Conservation (phyloP, 441 rosid genomes). For the Lepidium campestre region DNA sequence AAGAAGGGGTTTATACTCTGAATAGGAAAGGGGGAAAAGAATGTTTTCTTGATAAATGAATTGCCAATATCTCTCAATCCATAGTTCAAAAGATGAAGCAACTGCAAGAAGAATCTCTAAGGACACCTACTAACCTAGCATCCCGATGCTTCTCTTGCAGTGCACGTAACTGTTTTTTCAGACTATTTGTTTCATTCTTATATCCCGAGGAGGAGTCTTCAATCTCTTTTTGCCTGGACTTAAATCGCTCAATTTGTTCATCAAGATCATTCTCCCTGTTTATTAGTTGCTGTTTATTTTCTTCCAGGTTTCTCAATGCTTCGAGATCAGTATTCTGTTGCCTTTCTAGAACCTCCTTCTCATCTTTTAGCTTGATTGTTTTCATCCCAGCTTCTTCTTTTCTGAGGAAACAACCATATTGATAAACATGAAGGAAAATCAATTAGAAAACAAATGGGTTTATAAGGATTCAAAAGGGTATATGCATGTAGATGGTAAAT, state of each 20-base stretch:
- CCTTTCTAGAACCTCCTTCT: conserved; percentile 94
- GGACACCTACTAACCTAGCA: conserved; percentile 54
- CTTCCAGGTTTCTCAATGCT: conserved; percentile 89
- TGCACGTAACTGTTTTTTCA: conserved; percentile 59
- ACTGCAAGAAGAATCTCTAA: neutral
- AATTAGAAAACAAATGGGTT: conserved; percentile 1
- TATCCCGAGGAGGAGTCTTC: conserved; percentile 54
- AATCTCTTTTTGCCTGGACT: conserved; percentile 55
- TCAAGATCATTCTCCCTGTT: conserved; percentile 75
- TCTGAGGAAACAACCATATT: conserved; percentile 39
- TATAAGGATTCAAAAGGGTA: neutral
- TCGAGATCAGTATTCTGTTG: conserved; percentile 92
- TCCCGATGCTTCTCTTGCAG: conserved; percentile 77
- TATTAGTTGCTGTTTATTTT: conserved; percentile 84
- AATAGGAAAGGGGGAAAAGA: neutral
- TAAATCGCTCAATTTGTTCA: conserved; percentile 76
- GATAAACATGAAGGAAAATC: neutral
- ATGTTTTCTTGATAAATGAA: neutral
- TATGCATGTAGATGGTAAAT: conserved; percentile 1
- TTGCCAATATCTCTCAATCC: conserved; percentile 6
- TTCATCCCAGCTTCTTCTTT: conserved; percentile 96
- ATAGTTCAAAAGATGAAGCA: conserved; percentile 8
- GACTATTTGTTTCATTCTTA: conserved; percentile 55
- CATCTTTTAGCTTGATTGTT: conserved; percentile 89
- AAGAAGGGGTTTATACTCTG: neutral